Base-by-base conservation (phyloP, 306 rosid genomes). In the Leucaena leucocephala region DNA sequence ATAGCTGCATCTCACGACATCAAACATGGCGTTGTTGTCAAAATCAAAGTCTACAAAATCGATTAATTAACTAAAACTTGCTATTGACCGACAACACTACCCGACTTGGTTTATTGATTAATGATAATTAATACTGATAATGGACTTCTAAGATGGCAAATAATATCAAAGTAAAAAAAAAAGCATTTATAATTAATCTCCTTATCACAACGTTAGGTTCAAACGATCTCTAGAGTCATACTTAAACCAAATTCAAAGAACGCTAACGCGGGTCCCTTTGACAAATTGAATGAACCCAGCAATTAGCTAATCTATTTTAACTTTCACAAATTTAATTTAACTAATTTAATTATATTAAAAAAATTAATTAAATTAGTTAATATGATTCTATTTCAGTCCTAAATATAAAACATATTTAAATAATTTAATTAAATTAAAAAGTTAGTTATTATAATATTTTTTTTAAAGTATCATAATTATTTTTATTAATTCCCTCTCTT, bases 31-130 rank as follows among this genome's bases (percentile, higher is more conserved):
- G 45, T 11, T 62, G 39, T 77, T 66, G 39, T 61, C 85, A 71
- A 61, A 49, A 27, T 65, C 50, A 33, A 40, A 62, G 74, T 44
- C 79, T 6, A 40, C 42, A 61, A 61, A 16, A 40, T 76, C 38
- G 35, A 50, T 34, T 1, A 69, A 62, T 34, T 1, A 69, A 59
- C 72, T 13, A 59, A 68, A 68, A 34, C 63, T 55, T 5, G n/a
- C 68, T 49, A 19, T n/a, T 34, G 43, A 13, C 21, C 0, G 0
- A 54, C 1, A 1, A 42, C 45, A 6, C 5, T 8, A 42, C 7
- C 7, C 4, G 8, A 52, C 14, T 17, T 5, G 21, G 19, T 52
- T 17, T 5, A 17, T 52, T 52, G 43, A 40, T 40, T 40, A 4
- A 27, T 27, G 27, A 27, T 27, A 27, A 27, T 27, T 45, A 3